Base-by-base conservation (phyloP, 371 early-diverging fungal genomes). In the Mucor irregularis region DNA sequence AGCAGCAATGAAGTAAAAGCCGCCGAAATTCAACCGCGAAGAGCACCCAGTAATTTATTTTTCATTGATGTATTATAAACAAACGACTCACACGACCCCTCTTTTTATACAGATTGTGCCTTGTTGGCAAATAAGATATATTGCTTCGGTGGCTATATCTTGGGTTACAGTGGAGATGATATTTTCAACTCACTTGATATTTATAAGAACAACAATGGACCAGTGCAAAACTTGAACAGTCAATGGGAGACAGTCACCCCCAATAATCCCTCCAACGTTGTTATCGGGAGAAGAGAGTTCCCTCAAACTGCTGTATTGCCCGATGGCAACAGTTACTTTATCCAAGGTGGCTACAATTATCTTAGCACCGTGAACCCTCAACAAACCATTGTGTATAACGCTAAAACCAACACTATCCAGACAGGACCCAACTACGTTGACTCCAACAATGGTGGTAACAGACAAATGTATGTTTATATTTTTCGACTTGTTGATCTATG, bases 341-440 rank as follows among this genome's bases (percentile, higher is more conserved):
- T 52, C 4, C 52, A 52, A 31, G 52, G 52, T 19, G 52, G 52
- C 14, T 52, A 40, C 21, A 40, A 40, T 21, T 40, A 40, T 30
- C 11, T 13, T 22, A 35, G 7, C 19, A 8, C 49, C 0, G 21
- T 25, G 6, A 1, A 35, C 13, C 10, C 4, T 24, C 22, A 52
- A 14, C 52, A 52, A 7, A 40, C 52, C 2, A 39, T 52, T 22
- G 31, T 39, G 14, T 52, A 52, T 29, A 40, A 40, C 30, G 30
- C 52, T 4, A 38, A 40, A 22, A 52, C 22, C 2, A 40, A 52
- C 28, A 2, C 42, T 21, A 40, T 40, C 42, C 22, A 30, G 0
- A 21, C 7, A 5, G 2, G 29, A 14, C 14, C 52, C 16, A 40
- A 52, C 14, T 40, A 52, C 17, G 13, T 14, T 22, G 52, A 52